These are phyloP conservation scores for Penicillium chermesinum DNA, from an alignment of 495 filamentous ascomycete genomes.

Conservation along the genomic window DNA sequence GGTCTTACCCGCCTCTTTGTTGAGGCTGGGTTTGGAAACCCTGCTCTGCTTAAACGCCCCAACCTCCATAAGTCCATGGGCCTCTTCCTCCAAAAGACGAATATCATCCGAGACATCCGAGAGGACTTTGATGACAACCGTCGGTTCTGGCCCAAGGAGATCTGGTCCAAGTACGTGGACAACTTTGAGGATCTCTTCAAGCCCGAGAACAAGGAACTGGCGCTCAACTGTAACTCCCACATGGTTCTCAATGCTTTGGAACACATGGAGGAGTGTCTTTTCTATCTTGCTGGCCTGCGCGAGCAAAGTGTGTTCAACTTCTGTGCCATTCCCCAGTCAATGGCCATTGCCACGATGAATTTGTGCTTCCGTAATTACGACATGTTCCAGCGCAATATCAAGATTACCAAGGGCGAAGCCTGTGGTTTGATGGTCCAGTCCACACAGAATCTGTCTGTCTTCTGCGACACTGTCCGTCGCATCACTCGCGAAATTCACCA, in stretches of 20 bases:
- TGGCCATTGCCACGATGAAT: constrained; percentile 93
- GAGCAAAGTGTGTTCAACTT: constrained; percentile 99
- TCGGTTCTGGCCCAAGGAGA: constrained; percentile 88
- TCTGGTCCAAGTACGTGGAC: constrained; percentile 91
- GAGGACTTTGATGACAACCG: constrained; percentile 85
- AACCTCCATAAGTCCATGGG: constrained; percentile 92
- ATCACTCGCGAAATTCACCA: constrained; percentile 80
- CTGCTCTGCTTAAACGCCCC: constrained; percentile 69
- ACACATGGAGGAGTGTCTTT: constrained; percentile 89
- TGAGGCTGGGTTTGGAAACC: constrained; percentile 80
- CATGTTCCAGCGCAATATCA: constrained; percentile 84
- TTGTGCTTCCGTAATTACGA: constrained; percentile 87
- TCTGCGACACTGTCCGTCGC: constrained; percentile 72
- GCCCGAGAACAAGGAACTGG: constrained; percentile 70
- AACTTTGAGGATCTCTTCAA: constrained; percentile 87
- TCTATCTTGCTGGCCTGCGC: constrained; percentile 92
- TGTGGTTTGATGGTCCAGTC: constrained; percentile 88
- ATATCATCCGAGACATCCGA: constrained; percentile 92
- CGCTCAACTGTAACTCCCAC: constrained; percentile 84
- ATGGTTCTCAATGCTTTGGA: constrained; percentile 87
- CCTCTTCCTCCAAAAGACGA: constrained; percentile 94
- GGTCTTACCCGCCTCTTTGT: constrained; percentile 89
- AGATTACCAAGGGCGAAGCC: constrained; percentile 93
- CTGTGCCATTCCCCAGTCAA: constrained; percentile 93
- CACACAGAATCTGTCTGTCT: constrained; percentile 75